phyloP scores from a whole-genome alignment of 805 yeast genomes.

The Kurtzmaniella fragi region DNA sequence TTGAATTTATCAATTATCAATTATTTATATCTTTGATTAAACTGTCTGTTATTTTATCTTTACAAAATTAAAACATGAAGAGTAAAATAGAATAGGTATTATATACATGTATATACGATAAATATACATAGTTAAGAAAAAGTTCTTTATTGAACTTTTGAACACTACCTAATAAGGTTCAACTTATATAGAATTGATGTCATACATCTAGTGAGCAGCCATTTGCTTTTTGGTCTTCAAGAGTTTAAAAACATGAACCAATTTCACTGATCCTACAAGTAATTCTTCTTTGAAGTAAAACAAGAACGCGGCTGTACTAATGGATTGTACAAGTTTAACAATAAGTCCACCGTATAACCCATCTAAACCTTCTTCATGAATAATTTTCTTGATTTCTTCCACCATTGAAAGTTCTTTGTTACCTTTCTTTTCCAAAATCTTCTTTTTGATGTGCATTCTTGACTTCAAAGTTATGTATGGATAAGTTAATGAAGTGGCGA shows the following conservation, averaged over 20 bases:
- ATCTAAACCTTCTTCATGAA: constrained; percentile 63
- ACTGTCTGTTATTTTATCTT: too few relatives aligned
- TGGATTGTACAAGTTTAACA: constrained; percentile 77
- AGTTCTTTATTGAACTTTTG: too few relatives aligned
- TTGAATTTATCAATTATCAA: too few relatives aligned
- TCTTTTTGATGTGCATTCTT: constrained; percentile 70
- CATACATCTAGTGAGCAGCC: too few relatives aligned
- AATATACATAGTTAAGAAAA: too few relatives aligned
- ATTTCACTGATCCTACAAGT: constrained; percentile 49
- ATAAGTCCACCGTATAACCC: constrained; percentile 80
- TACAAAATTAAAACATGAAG: too few relatives aligned
- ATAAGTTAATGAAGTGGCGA: constrained; percentile 86
- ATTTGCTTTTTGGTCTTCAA: constrained; percentile 16
- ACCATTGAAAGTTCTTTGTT: constrained; percentile 35
- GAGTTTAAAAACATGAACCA: constrained; percentile 41
- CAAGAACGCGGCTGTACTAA: constrained; percentile 82
- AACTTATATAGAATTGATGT: too few relatives aligned
- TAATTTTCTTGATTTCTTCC: constrained; percentile 52
- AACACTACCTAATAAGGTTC: too few relatives aligned
- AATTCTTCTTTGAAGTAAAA: constrained; percentile 89
- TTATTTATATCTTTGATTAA: too few relatives aligned
- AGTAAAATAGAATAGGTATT: too few relatives aligned
- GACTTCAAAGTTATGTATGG: constrained; percentile 89
- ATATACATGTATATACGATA: too few relatives aligned
- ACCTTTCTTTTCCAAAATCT: constrained; percentile 16